Base-by-base conservation (phyloP, 257 asterid species). In the Gentiana macrophylla region DNA sequence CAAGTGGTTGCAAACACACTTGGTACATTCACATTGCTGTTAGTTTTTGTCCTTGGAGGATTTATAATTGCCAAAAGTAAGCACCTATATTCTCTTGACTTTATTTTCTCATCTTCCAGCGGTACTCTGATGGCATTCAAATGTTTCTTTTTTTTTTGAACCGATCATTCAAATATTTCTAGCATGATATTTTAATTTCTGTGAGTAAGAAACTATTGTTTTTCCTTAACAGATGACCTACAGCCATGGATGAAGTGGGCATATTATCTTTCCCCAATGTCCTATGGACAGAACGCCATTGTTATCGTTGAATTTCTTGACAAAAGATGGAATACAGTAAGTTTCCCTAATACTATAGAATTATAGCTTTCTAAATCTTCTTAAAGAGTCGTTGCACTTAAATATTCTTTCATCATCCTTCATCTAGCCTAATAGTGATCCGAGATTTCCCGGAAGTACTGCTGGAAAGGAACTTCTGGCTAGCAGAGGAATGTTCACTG, bases 1-100 rank as follows among this genome's bases (percentile, higher is more conserved):
- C 76, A 80, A 92, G 84, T 91, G 9, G 46, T 41, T 2, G 46
- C 46, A 41, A 41, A 5, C 9, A 41, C 46, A 7, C 46, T 41
- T 73, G 98, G 98, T 65, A 77, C 96, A 52, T 87, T 80, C 48
- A 89, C 95, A 32, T 53, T 87, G 89, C 61, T 91, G 59, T 80
- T 82, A 56, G 92, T 87, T 49, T 72, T 91, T 85, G 83, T 88
- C 57, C 86, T 87, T 44, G 98, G 98, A 36, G 98, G 98, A 52
- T 91, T 84, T 73, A 67, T 91, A 66, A 72, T 91, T 57, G 82
- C 98, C 35, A 80, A 83, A 84, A 94, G 98, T 90, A 61, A 60
- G 9, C 46, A 24, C 24, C 24, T 24, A 24, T 24, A 24, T 24
- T 24, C 24, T 24, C 24, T 24, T 24, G 24, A 24, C 1, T 24